Base-by-base conservation (phyloP, 495 filamentous ascomycete species). In the Jackrogersella minutella region DNA sequence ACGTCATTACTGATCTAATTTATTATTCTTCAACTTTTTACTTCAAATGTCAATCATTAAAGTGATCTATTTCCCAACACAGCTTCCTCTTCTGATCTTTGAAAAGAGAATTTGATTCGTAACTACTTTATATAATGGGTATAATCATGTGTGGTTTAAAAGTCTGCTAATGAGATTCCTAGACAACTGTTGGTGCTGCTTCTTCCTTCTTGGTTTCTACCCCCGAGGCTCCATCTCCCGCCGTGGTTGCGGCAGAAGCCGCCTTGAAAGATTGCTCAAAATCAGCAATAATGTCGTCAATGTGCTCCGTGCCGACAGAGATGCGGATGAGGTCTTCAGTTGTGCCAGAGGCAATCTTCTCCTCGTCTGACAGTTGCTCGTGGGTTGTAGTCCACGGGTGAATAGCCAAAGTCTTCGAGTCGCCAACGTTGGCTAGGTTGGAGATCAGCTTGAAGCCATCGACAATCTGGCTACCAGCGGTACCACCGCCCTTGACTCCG, bases 321-420 rank as follows among this genome's bases (percentile, higher is more conserved):
- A 98, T 96, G 59, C 95, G 90, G 79, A 99, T 97, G 10, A 91
- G 86, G 76, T 99, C 95, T 80, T 93, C 92, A 2, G 91, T 93
- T 5, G 94, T 92, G 57, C 95, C 95, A 11, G 90, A 93, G 71
- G 84, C 87, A 17, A 84, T 72, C 75, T 87, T 89, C 83, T 99
- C 95, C 75, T 93, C 84, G 10, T 96, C 91, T 13, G 81, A 86
- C 30, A 98, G 84, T 79, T 98, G 95, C 81, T 97, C 92, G 77
- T 99, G 95, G 8, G 95, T 99, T 14, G 95, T 98, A 4, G 88
- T 90, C 92, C 92, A 95, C 2, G 95, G 95, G 78, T 99, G 96
- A 64, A 99, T 97, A 14, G 94, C 94, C 49, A 99, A 83, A 16
- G 95, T 99, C 84, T 96, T 96, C 36, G 91, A 90, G 66, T 89